Conservation (phyloP, 2,329 filamentous ascomycete genomes). For the Cephalotrichum gorgonifer region DNA sequence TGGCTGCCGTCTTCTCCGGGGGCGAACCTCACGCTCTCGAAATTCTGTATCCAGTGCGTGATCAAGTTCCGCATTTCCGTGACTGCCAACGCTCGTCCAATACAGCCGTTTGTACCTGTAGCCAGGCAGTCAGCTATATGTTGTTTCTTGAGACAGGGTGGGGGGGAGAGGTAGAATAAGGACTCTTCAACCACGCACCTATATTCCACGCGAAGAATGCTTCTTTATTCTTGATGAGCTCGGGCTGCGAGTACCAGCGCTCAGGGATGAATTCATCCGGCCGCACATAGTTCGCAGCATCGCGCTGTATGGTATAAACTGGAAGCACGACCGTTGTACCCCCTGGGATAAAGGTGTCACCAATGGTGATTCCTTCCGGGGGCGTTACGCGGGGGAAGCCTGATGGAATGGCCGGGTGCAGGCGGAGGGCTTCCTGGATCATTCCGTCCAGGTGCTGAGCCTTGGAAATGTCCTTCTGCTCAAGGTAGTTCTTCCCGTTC, state of each 20-base stretch:
- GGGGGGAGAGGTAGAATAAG: no score
- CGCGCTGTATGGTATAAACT: slow-evolving; percentile 11
- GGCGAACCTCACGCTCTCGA: not conserved
- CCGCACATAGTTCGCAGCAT: slow-evolving; percentile 10
- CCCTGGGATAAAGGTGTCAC: slow-evolving; percentile 22
- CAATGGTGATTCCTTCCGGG: slow-evolving; percentile 22
- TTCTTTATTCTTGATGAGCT: slow-evolving; percentile 13
- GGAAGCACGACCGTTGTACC: slow-evolving; percentile 21
- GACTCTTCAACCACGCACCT: not conserved
- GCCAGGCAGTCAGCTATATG: no score
- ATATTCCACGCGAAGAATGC: slow-evolving; percentile 2
- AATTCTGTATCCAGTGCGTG: slow-evolving; percentile 4
- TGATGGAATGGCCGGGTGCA: slow-evolving; percentile 24
- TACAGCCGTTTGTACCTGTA: slow-evolving; percentile 3
- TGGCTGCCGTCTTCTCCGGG: not conserved
- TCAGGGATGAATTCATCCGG: slow-evolving; percentile 21
- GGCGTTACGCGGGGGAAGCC: slow-evolving; percentile 25
- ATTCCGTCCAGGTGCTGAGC: slow-evolving; percentile 21
- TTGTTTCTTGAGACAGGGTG: no score
- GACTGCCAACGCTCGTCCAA: slow-evolving; percentile 2
- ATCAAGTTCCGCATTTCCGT: slow-evolving; percentile 1
- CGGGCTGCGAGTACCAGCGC: slow-evolving; percentile 19
- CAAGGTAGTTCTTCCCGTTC: slow-evolving; percentile 1
- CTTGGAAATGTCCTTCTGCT: slow-evolving; percentile 9
- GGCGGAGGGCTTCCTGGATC: slow-evolving; percentile 28